Evolutionary conservation across 148 eudicot genomes (phyloP).

Genomic region (Amaranthus palmeri): DNA sequence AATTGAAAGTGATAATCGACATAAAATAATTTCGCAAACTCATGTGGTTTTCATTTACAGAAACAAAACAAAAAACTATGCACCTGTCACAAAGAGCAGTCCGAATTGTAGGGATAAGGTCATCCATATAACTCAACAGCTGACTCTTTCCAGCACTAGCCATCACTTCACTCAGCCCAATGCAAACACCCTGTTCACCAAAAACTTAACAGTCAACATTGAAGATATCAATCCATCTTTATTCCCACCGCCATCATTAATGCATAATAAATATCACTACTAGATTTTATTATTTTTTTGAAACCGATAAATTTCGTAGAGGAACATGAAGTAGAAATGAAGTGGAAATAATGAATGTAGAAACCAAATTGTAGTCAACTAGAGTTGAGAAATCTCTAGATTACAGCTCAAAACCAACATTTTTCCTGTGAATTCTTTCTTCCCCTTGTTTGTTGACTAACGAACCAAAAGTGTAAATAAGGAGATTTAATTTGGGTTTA

Average conservation of each 20-base stretch:
- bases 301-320: no score
- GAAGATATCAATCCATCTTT: background rate
- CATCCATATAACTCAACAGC: slow-evolving; percentile 75
- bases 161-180: slow-evolving; percentile 99
- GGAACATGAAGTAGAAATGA: no score
- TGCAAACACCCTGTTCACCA: slow-evolving; percentile 79
- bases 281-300: no score
- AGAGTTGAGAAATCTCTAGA: no score
- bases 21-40: background rate
- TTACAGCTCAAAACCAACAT: no score
- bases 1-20: background rate
- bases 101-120: slow-evolving; percentile 95
- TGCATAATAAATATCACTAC: no score
- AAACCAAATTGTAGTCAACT: no score
- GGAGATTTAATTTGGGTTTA: no score
- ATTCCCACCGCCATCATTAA: background rate
- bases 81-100: slow-evolving; percentile 98
- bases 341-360: no score
- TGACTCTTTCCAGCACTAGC: slow-evolving; percentile 94
- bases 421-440: no score
- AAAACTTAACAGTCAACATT: background rate
- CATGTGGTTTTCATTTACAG: background rate
- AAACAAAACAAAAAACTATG: slow-evolving; percentile 15
- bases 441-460: no score
- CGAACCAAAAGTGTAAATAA: no score